phyloP scores from a whole-genome alignment of 345 rosid species.

The Cardamine occulta region DNA sequence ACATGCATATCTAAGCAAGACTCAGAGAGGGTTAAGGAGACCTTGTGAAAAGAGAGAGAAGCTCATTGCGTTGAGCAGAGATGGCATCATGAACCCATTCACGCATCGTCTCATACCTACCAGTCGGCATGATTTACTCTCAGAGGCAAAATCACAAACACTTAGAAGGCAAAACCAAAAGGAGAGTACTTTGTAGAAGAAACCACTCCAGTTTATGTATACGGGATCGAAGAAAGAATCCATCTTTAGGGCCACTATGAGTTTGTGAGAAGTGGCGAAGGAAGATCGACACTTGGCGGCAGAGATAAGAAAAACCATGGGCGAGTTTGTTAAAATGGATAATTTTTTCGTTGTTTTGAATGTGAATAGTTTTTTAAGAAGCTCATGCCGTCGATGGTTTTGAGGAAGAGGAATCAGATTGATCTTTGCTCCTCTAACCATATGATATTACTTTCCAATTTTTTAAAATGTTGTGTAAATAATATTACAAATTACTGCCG shows the following conservation, averaged over 20 bases:
- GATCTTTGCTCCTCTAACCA: no score
- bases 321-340: slow-evolving; percentile 25
- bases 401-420: not conserved
- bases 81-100: slow-evolving; percentile 56
- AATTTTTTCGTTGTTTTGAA: not conserved
- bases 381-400: not conserved
- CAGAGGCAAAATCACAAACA: slow-evolving; percentile 32
- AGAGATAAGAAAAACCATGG: slow-evolving; percentile 36
- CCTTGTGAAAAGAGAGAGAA: slow-evolving; percentile 66
- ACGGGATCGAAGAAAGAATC: slow-evolving; percentile 3
- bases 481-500: no score
- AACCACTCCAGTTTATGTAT: slow-evolving; percentile 7
- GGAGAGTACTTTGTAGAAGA: slow-evolving; percentile 7
- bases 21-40: slow-evolving; percentile 9
- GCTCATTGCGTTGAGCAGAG: slow-evolving; percentile 54
- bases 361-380: not conserved
- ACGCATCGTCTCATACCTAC: slow-evolving; percentile 48
- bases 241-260: slow-evolving; percentile 17
- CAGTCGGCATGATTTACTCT: slow-evolving; percentile 37
- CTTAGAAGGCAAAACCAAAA: slow-evolving; percentile 12
- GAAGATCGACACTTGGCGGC: slow-evolving; percentile 43
- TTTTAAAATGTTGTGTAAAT: no score
- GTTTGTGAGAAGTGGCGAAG: slow-evolving; percentile 30
- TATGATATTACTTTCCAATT: no score
- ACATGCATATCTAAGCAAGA: slow-evolving; percentile 10